A percentile compares a stretch with the other conserved stretches of the same genome.
phyloP scores from a whole-genome alignment of 352 stramenopile genomes.

The Phytophthora pinifolia region DNA sequence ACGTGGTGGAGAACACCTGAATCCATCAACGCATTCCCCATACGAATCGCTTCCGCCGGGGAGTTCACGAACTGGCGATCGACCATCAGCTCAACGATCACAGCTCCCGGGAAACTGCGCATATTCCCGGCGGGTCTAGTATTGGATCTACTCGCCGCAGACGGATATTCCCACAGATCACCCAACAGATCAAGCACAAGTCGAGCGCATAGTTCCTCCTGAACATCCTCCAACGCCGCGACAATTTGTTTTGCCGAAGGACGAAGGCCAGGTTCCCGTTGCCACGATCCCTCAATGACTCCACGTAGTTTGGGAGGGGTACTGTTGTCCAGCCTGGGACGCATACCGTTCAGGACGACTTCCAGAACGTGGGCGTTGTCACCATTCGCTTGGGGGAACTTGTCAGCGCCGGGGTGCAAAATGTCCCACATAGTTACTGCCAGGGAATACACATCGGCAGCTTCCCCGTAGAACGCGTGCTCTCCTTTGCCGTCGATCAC shows the following conservation, averaged over 20 bases:
- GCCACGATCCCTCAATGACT: slow-evolving; percentile 38
- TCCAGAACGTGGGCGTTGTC: slow-evolving; percentile 46
- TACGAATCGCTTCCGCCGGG: slow-evolving; percentile 39
- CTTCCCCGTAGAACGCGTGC: slow-evolving; percentile 37
- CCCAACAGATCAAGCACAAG: slow-evolving; percentile 26
- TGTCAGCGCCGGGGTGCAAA: slow-evolving; percentile 37
- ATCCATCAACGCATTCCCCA: slow-evolving; percentile 72
- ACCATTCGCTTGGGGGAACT: slow-evolving; percentile 31
- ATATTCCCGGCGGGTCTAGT: not conserved
- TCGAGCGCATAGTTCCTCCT: slow-evolving; percentile 34
- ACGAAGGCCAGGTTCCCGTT: slow-evolving; percentile 26
- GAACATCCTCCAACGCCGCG: slow-evolving; percentile 26
- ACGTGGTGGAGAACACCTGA: slow-evolving; percentile 53
- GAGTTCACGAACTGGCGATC: slow-evolving; percentile 40
- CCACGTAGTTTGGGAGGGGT: slow-evolving; percentile 16
- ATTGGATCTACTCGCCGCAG: slow-evolving; percentile 2
- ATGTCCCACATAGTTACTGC: slow-evolving; percentile 70
- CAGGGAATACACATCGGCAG: slow-evolving; percentile 57
- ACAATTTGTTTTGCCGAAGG: slow-evolving; percentile 38
- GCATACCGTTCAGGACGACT: slow-evolving; percentile 35
- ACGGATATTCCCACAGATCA: slow-evolving; percentile 10
- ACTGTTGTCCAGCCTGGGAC: slow-evolving; percentile 32
- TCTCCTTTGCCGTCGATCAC: slow-evolving; percentile 40
- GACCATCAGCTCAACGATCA: slow-evolving; percentile 30
- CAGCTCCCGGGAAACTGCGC: slow-evolving; percentile 17